Base-by-base conservation (phyloP, 2,329 filamentous ascomycete genomes). In the Talaromyces sp. region DNA sequence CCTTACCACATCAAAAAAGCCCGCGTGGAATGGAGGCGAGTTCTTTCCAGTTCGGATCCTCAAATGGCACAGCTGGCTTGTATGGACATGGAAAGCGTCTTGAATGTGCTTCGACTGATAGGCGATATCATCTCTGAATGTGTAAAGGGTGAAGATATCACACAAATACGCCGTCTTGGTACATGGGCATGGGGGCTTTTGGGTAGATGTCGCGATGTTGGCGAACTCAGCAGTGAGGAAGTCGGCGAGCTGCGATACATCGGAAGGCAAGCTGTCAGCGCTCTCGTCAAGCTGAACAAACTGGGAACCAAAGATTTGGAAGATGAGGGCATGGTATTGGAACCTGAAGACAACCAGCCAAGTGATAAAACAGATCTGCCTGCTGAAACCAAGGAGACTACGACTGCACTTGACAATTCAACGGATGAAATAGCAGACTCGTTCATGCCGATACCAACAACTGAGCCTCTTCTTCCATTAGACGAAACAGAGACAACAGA, bases 171-270 rank as follows among this genome's bases (percentile, higher is more conserved):
- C 67, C 84, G 87, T 55, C 86, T 90, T 4, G 92, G 91, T 63
- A 83, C 86, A 17, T 98, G 93, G 93, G 80, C 91, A 4, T 97
- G 92, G 93, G 87, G 89, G 0, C 75, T 96, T 61, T 79, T 97
- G 52, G 91, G 90, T 2, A 84, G 87, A 61, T 82, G 93, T 62
- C 88, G 90, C 0, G 89, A 91, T 39, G 78, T 85, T 10, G 92
- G 92, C 1, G 87, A 90, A 72, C 78, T 97, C 72, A 85, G 86
- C 63, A 89, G 91, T 65, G 84, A 86, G 51, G 89, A 95, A 69
- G 85, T 96, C 33, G 88, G 87, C 5, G 85, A 87, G 69, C 79
- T 97, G 30, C 83, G 93, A 57, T 91, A 95, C 62, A 73, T 98
- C 36, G 92, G 90, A 0, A 91, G 92, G 74, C 84, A 87, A 65